phyloP scores from a whole-genome alignment of 2,329 filamentous ascomycete species.

The Coleophoma eucalyptorum region DNA sequence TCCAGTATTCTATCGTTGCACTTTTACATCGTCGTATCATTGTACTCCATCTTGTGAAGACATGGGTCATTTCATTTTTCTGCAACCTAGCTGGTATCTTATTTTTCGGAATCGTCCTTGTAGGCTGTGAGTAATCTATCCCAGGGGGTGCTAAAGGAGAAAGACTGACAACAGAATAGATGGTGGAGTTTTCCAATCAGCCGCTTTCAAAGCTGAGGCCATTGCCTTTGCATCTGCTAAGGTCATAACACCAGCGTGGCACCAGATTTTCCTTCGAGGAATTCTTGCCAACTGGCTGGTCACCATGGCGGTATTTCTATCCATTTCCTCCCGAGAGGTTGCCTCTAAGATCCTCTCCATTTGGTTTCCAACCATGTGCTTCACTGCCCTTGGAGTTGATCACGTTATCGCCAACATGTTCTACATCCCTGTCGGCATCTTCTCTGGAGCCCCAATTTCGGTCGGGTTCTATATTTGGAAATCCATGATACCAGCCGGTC shows the following conservation, averaged over 20 bases:
- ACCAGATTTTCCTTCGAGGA: constrained; percentile 45
- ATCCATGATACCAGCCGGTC: constrained; percentile 42
- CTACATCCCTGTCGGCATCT: constrained; percentile 42
- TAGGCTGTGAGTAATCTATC: constrained; percentile 32
- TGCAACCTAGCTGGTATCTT: constrained; percentile 39
- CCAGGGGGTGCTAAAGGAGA: background rate
- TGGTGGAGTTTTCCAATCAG: constrained; percentile 36
- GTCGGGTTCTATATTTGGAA: constrained; percentile 51
- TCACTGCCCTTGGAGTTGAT: constrained; percentile 45
- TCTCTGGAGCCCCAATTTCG: constrained; percentile 33
- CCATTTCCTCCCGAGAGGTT: constrained; percentile 41
- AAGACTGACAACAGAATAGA: constrained; percentile 21
- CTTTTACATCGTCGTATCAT: constrained; percentile 33
- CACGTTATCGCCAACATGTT: constrained; percentile 55
- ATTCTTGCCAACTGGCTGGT: constrained; percentile 52
- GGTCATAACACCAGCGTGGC: constrained; percentile 39
- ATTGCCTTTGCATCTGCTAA: constrained; percentile 41
- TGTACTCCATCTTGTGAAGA: constrained; percentile 10
- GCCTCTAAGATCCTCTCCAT: constrained; percentile 48
- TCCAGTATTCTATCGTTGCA: constrained; percentile 33
- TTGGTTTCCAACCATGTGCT: constrained; percentile 49
- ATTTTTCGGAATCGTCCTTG: constrained; percentile 39
- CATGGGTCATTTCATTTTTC: constrained; percentile 25
- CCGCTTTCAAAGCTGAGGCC: constrained; percentile 36
- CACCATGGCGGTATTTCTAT: constrained; percentile 42